phyloP scores from a whole-genome alignment of 306 rosid species.

The Senna tora region DNA sequence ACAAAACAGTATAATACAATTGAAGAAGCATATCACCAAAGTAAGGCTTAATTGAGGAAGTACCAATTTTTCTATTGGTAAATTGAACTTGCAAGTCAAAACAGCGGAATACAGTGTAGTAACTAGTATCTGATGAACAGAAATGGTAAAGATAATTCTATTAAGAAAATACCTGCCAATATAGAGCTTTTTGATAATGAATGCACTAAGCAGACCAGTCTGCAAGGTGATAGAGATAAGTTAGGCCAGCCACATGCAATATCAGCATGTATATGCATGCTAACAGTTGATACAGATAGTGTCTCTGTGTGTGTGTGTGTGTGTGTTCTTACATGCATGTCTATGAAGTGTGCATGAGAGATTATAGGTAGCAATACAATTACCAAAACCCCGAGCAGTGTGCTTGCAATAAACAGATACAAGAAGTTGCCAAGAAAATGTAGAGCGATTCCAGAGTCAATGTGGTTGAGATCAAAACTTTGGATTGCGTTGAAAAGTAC shows the following conservation, averaged over 20 bases:
- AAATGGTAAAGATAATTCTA: slow-evolving; percentile 15
- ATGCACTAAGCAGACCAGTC: slow-evolving; percentile 95
- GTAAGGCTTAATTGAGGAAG: background rate
- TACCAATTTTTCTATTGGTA: slow-evolving; percentile 6
- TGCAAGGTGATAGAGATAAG: slow-evolving; percentile 47
- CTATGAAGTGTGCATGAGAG: slow-evolving; percentile 3
- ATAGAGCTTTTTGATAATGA: slow-evolving; percentile 79
- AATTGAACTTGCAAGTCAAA: slow-evolving; percentile 11
- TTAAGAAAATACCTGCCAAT: slow-evolving; percentile 72
- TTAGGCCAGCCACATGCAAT: slow-evolving; percentile 33
- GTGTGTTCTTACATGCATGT: background rate
- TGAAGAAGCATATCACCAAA: too few relatives aligned
- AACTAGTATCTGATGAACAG: slow-evolving; percentile 19
- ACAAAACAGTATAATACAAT: too few relatives aligned
- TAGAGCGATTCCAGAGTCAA: slow-evolving; percentile 62
- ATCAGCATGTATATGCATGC: slow-evolving; percentile 17
- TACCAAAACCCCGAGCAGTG: slow-evolving; percentile 85
- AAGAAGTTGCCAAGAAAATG: slow-evolving; percentile 77
- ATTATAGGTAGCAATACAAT: slow-evolving; percentile 36
- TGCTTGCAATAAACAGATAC: slow-evolving; percentile 79
- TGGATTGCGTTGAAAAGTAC: slow-evolving; percentile 97
- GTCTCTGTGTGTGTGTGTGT: background rate
- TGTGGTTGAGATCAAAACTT: slow-evolving; percentile 73
- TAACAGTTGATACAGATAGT: background rate
- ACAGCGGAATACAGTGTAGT: slow-evolving; percentile 20